Evolutionary conservation across 305 asterid genomes (phyloP), one percentile per base, ranked within the genome.

Genomic region (Euphrasia arctica): DNA sequence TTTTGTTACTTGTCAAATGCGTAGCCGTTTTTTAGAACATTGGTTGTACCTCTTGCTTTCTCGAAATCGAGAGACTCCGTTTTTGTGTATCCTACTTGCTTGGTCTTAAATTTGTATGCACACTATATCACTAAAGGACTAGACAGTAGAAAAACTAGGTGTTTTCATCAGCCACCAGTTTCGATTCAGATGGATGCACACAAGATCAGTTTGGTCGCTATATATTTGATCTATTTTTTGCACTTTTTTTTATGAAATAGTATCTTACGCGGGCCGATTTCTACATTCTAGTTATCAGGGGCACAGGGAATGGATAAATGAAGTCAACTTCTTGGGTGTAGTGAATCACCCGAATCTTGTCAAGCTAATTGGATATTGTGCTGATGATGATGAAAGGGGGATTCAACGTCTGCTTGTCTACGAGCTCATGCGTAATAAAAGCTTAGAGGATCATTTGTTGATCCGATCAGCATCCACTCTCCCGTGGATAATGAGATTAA

Each of bases 251-350:
- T 5, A 47, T 47, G 28, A 29, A n/a, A 63, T 48, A 68, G 60
- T 71, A 48, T 62, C 81, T 85, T 64, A 73, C 52, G 66, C 66
- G 79, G 66, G 65, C 76, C 57, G 54, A n/a, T 55, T 80, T 78
- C 36, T 81, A 78, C 83, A 70, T 85, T 86, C 84, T 86, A 88
- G 91, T 83, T 36, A 84, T 79, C 98, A 91, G 98, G 98, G 98
- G 91, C 97, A 91, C 72, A 89, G 85, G 80, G 97, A 91, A 69
- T 91, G 98, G 98, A 86, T 85, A 72, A 89, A 85, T 73, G 98
- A 91, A 74, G 96, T 91, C 58, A 85, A 85, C 69, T 83, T 79
- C 60, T 67, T 91, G 71, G 98, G 97, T 28, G 87, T 91, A 13
- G 85, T 89, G 32, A 78, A 87, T 32, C 95, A 89, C 70, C 96